These are phyloP conservation scores for Paecilomyces fulvus DNA, from an alignment of 2,329 filamentous ascomycete genomes.

Conservation along the genomic window DNA sequence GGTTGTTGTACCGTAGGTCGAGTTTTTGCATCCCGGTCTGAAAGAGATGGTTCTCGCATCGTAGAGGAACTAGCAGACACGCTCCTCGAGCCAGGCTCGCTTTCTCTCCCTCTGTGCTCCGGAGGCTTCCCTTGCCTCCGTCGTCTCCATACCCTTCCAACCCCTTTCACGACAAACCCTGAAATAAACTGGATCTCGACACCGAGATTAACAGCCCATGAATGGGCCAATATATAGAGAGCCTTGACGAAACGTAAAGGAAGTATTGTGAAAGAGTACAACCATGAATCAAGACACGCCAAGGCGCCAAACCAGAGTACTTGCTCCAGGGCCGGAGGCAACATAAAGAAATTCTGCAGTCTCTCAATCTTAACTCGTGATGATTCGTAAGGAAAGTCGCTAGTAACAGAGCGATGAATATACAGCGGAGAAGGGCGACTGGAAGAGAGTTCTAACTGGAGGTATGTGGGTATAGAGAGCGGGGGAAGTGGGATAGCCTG, in stretches of 20 bases:
- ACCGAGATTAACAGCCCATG: constrained; percentile 65
- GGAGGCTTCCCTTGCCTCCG: constrained; percentile 21
- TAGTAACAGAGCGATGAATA: constrained; percentile 49
- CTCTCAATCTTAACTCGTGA: constrained; percentile 87
- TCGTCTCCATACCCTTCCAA: constrained; percentile 70
- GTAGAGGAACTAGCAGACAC: constrained; percentile 5
- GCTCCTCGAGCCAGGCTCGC: constrained; percentile 11
- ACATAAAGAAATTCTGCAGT: constrained; percentile 74
- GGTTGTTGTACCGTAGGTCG: constrained; percentile 6
- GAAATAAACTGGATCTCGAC: constrained; percentile 66
- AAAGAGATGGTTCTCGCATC: constrained; percentile 7
- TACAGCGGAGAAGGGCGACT: constrained; percentile 54
- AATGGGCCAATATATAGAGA: constrained; percentile 63
- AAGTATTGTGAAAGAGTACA: constrained; percentile 92
- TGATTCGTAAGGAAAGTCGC: constrained; percentile 76
- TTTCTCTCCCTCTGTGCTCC: constrained; percentile 13
- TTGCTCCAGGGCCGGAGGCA: constrained; percentile 74
- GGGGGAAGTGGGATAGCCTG: constrained; percentile 52
- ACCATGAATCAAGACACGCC: constrained; percentile 90
- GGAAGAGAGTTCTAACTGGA: constrained; percentile 57
- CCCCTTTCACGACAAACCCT: constrained; percentile 68
- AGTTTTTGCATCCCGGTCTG: constrained; percentile 15
- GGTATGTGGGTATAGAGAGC: constrained; percentile 55
- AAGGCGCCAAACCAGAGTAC: constrained; percentile 80
- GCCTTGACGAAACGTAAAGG: constrained; percentile 83